Conservation (phyloP, 441 rosid genomes). For the Pelargonium myrrhifolium region DNA sequence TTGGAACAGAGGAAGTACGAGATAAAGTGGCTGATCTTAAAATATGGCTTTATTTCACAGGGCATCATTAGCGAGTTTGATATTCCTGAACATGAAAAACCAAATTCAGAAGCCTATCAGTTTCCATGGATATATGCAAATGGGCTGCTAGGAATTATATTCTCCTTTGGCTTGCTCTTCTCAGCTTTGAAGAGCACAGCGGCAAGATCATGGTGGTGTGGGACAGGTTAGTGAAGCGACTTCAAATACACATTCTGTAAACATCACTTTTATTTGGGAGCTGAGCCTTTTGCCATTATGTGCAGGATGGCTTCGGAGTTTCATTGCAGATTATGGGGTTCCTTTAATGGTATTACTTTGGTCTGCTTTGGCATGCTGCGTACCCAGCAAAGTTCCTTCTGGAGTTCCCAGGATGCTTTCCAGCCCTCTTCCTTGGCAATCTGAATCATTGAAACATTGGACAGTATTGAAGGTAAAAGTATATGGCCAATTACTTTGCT, state of each 20-base stretch:
- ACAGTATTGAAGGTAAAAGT: constrained; percentile 54
- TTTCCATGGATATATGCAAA: constrained; percentile 64
- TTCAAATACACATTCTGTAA: background rate
- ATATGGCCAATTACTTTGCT: constrained; percentile 5
- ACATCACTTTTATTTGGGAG: constrained; percentile 5
- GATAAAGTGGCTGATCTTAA: background rate
- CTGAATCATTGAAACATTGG: constrained; percentile 63
- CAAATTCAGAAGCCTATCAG: constrained; percentile 42
- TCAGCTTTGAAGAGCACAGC: constrained; percentile 59
- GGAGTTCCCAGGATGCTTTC: constrained; percentile 73
- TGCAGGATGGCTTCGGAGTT: constrained; percentile 64
- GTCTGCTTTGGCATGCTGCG: constrained; percentile 48
- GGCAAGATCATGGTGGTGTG: constrained; percentile 74
- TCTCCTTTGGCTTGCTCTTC: constrained; percentile 56
- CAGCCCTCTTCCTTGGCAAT: constrained; percentile 67
- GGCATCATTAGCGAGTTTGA: constrained; percentile 62
- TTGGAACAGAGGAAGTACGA: background rate
- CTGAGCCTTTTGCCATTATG: background rate
- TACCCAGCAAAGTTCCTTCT: constrained; percentile 43
- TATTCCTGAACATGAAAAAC: constrained; percentile 43
- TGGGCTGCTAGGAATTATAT: constrained; percentile 70
- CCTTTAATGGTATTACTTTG: constrained; percentile 69
- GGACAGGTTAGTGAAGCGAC: constrained; percentile 41
- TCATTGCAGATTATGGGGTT: constrained; percentile 74
- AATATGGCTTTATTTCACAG: constrained; percentile 28